Conservation (phyloP, 1,284 basidiomycete genomes). For the Athelia sp. region DNA sequence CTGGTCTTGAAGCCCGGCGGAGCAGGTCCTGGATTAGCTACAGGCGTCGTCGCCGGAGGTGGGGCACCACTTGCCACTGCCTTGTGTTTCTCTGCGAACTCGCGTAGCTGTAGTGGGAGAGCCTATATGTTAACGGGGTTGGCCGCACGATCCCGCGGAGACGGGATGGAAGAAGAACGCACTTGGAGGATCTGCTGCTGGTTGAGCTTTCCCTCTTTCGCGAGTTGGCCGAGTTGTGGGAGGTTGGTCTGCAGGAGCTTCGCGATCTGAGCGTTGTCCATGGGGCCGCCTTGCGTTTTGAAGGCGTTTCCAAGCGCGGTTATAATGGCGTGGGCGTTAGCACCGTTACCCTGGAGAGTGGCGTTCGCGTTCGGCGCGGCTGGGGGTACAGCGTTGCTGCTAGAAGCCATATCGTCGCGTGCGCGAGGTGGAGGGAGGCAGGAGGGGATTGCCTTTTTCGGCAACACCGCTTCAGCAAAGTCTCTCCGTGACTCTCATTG, state of each 20-base stretch:
- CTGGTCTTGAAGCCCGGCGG: conserved; percentile 30
- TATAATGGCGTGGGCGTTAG: conserved; percentile 40
- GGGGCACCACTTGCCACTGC: conserved; percentile 7
- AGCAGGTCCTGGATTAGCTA: conserved; percentile 17
- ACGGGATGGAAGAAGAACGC: conserved; percentile 9
- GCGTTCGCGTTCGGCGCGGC: background rate
- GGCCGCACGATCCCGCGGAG: background rate
- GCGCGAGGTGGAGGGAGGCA: background rate
- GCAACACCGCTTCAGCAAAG: too few relatives aligned
- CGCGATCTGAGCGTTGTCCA: conserved; percentile 56
- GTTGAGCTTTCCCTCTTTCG: conserved; percentile 46
- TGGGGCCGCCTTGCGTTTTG: conserved; percentile 54
- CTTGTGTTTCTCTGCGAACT: conserved; percentile 45
- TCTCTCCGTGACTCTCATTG: too few relatives aligned
- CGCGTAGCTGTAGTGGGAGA: conserved; percentile 32
- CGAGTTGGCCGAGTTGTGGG: conserved; percentile 24
- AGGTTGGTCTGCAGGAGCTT: conserved; percentile 53
- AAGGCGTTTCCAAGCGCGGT: conserved; percentile 57
- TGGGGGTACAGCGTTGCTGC: background rate
- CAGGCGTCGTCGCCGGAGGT: background rate
- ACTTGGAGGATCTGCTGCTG: conserved; percentile 48
- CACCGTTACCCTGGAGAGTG: conserved; percentile 18
- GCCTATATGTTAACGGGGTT: background rate
- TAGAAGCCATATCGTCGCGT: background rate
- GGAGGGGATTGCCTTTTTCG: too few relatives aligned